phyloP scores from a whole-genome alignment of 129 eudicot genomes.

The Ambrosia trifida region DNA sequence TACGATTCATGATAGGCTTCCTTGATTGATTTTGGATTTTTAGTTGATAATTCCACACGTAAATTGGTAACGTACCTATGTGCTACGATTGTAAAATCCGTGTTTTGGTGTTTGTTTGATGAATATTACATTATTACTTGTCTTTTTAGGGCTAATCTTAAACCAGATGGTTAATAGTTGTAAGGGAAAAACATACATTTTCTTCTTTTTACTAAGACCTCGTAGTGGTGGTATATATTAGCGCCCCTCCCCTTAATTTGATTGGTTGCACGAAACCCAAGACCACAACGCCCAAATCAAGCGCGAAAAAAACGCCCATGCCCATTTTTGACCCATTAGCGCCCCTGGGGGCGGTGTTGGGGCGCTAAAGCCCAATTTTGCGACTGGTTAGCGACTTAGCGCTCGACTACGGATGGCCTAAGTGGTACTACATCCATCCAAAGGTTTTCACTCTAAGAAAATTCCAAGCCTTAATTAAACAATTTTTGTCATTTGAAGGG shows the following conservation, averaged over 20 bases:
- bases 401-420: too few relatives aligned
- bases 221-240: too few relatives aligned
- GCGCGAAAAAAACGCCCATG: too few relatives aligned
- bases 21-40: constrained; percentile 16
- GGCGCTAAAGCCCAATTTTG: too few relatives aligned
- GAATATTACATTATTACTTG: background rate
- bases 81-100: background rate
- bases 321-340: too few relatives aligned
- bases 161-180: constrained; percentile 5
- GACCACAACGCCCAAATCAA: too few relatives aligned
- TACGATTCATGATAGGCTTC: background rate
- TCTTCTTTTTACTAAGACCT: too few relatives aligned
- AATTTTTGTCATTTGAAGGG: background rate
- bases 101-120: background rate
- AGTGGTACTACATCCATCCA: background rate
- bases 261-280: too few relatives aligned
- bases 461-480: background rate
- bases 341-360: too few relatives aligned
- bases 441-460: background rate
- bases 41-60: background rate
- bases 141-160: background rate
- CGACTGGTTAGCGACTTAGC: too few relatives aligned
- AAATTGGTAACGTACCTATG: background rate
- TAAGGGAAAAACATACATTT: too few relatives aligned
- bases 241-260: too few relatives aligned